phyloP scores from a whole-genome alignment of 345 rosid species.

The Hibiscus trionum region DNA sequence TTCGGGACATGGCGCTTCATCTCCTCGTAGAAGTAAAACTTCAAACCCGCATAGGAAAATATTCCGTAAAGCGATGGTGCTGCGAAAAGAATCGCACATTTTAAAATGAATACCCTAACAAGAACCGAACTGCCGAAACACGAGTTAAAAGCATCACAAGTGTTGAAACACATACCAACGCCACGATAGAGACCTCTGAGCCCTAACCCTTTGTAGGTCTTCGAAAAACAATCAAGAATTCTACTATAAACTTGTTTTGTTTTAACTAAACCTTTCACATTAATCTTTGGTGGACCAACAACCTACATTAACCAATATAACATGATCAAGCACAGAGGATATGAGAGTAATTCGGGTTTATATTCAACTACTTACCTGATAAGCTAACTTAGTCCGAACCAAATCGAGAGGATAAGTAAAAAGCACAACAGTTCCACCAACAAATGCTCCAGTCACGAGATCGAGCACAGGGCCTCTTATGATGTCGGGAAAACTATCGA shows the following conservation, averaged over 20 bases:
- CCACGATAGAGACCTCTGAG: slow-evolving; percentile 88
- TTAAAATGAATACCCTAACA: slow-evolving; percentile 9
- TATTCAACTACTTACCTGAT: slow-evolving; percentile 50
- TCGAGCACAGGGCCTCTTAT: slow-evolving; percentile 86
- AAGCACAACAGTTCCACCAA: slow-evolving; percentile 91
- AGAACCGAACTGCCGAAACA: slow-evolving; percentile 6
- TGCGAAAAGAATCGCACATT: slow-evolving; percentile 14
- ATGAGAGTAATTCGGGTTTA: too few species aligned
- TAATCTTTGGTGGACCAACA: slow-evolving; percentile 45
- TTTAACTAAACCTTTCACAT: slow-evolving; percentile 27
- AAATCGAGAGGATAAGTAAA: slow-evolving; percentile 89
- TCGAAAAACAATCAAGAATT: slow-evolving; percentile 71
- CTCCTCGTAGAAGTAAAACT: slow-evolving; percentile 92
- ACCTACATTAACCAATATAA: slow-evolving; percentile 42
- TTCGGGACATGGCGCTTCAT: slow-evolving; percentile 83
- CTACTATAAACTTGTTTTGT: slow-evolving; percentile 51
- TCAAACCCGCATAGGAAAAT: slow-evolving; percentile 94
- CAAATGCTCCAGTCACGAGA: slow-evolving; percentile 86
- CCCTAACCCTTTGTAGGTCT: slow-evolving; percentile 64
- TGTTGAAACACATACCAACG: slow-evolving; percentile 45
- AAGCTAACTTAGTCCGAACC: slow-evolving; percentile 82
- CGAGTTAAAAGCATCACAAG: slow-evolving; percentile 17
- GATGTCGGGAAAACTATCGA: slow-evolving; percentile 41
- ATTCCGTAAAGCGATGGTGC: slow-evolving; percentile 94
- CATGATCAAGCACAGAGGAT: not conserved